Conservation (phyloP, 768 basidiomycete genomes). For the Pluteus cervinus region DNA sequence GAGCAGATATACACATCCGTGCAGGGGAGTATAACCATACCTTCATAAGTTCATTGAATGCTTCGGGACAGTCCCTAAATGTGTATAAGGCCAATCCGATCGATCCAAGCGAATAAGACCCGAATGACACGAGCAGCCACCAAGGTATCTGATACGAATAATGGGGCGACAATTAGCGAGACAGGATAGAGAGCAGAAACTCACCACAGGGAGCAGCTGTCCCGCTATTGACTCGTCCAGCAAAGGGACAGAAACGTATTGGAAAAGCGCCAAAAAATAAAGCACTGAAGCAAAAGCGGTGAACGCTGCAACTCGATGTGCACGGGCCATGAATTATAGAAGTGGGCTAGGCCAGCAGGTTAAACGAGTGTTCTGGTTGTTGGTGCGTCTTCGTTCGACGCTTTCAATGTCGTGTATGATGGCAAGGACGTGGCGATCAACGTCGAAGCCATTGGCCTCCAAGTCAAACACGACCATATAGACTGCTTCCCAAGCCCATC, state of each 20-base stretch:
- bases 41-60: slow-evolving; percentile 61
- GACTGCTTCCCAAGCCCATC: too few species aligned
- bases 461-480: too few species aligned
- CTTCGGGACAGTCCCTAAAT: slow-evolving; percentile 75
- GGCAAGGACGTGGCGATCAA: too few species aligned
- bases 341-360: slow-evolving; percentile 11
- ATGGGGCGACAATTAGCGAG: background rate
- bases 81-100: slow-evolving; percentile 72
- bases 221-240: slow-evolving; percentile 37
- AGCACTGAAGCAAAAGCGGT: slow-evolving; percentile 34
- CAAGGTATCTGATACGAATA: slow-evolving; percentile 56
- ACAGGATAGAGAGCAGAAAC: slow-evolving; percentile 17
- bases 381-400: too few species aligned
- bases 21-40: slow-evolving; percentile 31
- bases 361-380: slow-evolving; percentile 1
- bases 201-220: slow-evolving; percentile 55
- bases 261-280: slow-evolving; percentile 55
- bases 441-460: too few species aligned
- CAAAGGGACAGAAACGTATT: slow-evolving; percentile 49
- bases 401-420: too few species aligned
- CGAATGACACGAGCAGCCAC: slow-evolving; percentile 78
- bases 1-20: slow-evolving; percentile 4
- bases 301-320: slow-evolving; percentile 44
- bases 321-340: slow-evolving; percentile 48
- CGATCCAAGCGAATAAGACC: slow-evolving; percentile 72